Percentiles rank a stretch among this genome's conserved stretches.
These are phyloP conservation scores for Cyberlindnera maclurae DNA, from an alignment of 805 yeast species.

Conservation along the genomic window DNA sequence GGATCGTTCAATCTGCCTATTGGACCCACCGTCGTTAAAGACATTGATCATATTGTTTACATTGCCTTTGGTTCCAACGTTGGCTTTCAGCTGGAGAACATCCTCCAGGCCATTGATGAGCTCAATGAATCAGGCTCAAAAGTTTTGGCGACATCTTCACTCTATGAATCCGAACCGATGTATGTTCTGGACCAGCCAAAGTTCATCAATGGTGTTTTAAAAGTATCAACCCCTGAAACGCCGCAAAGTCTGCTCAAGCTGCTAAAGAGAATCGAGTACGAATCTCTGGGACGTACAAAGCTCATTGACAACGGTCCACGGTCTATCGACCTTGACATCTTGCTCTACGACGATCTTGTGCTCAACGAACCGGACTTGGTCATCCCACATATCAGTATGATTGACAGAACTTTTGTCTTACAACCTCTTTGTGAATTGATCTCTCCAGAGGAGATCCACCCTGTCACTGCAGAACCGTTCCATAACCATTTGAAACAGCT, in stretches of 20 bases:
- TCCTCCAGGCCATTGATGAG: constrained; percentile 45
- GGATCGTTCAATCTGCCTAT: constrained; percentile 14
- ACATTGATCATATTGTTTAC: constrained; percentile 44
- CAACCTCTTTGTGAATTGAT: constrained; percentile 82
- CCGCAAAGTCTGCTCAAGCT: constrained; percentile 59
- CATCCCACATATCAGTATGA: constrained; percentile 83
- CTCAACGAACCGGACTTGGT: constrained; percentile 52
- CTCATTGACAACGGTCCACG: constrained; percentile 88
- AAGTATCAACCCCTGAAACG: constrained; percentile 48
- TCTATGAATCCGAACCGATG: constrained; percentile 92
- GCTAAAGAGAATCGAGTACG: constrained; percentile 74
- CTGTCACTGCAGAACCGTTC: constrained; percentile 79
- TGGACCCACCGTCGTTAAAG: constrained; percentile 29
- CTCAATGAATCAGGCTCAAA: constrained; percentile 30
- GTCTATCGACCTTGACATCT: constrained; percentile 80
- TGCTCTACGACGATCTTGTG: constrained; percentile 49
- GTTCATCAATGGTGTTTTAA: constrained; percentile 78
- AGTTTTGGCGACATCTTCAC: constrained; percentile 60
- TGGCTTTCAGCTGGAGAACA: constrained; percentile 64
- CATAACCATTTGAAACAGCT: constrained; percentile 58
- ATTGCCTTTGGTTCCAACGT: constrained; percentile 87
- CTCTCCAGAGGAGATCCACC: constrained; percentile 62
- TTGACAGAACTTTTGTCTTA: constrained; percentile 85
- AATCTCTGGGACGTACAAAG: constrained; percentile 63
- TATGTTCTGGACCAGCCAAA: constrained; percentile 72